phyloP scores from a whole-genome alignment of 2,329 filamentous ascomycete species.

The Nothophoma quercina region DNA sequence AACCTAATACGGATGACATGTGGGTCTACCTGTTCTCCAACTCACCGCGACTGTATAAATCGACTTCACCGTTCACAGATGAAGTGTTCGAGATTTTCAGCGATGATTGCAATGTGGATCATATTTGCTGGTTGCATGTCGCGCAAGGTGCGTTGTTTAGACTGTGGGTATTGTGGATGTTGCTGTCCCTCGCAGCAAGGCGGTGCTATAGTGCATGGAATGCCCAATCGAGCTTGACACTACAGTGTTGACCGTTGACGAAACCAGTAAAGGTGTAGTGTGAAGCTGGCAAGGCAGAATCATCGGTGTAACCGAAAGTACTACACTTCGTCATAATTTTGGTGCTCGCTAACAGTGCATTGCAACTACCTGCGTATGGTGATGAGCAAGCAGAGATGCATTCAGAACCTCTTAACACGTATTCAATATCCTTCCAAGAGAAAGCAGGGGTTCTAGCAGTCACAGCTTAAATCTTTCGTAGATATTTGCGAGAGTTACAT shows the following conservation, averaged over 20 bases:
- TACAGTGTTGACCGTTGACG: neutral
- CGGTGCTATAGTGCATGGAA: constrained; percentile 18
- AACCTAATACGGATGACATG: constrained; percentile 22
- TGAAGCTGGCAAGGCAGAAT: too few relatives aligned
- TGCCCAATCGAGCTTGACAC: constrained; percentile 3
- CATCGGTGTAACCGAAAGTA: too few relatives aligned
- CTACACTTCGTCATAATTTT: too few relatives aligned
- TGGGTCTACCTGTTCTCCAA: constrained; percentile 25
- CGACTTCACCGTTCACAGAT: constrained; percentile 6
- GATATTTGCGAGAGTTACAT: neutral
- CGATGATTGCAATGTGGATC: constrained; percentile 9
- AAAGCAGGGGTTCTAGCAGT: neutral
- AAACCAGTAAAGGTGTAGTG: neutral
- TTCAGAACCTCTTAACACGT: too few relatives aligned
- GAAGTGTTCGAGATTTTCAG: neutral
- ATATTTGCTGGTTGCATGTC: constrained; percentile 13
- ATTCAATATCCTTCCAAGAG: neutral
- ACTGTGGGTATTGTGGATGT: constrained; percentile 11
- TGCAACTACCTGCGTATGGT: too few relatives aligned
- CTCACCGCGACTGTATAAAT: constrained; percentile 32
- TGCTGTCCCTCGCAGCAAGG: constrained; percentile 7
- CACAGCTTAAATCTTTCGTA: neutral
- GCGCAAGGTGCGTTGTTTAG: constrained; percentile 20
- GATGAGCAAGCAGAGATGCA: too few relatives aligned
- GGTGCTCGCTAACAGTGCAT: too few relatives aligned